phyloP scores from a whole-genome alignment of 73 alveolate species.

The Stentor roeselii region DNA sequence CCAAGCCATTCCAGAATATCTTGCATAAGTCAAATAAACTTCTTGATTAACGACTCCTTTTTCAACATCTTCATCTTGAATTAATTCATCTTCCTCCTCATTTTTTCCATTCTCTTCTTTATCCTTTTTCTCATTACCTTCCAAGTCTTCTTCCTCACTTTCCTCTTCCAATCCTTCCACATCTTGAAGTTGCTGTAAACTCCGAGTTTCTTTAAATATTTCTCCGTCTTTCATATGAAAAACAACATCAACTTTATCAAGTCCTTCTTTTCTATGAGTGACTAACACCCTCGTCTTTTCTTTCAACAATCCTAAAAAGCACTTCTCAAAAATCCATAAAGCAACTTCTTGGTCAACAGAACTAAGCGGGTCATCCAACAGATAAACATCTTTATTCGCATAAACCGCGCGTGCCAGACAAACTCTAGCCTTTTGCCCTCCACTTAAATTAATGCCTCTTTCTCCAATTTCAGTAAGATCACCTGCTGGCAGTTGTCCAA shows the following conservation, averaged over 20 bases:
- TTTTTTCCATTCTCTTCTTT: conserved; percentile 24
- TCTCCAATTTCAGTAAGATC: conserved; percentile 77
- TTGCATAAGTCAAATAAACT: background rate
- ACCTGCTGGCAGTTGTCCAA: conserved; percentile 58
- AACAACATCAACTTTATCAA: conserved; percentile 35
- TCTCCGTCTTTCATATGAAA: conserved; percentile 52
- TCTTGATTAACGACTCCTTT: conserved; percentile 34
- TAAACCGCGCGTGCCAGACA: conserved; percentile 81
- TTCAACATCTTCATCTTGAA: conserved; percentile 52
- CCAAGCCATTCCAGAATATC: conserved; percentile 23
- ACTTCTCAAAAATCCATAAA: conserved; percentile 55
- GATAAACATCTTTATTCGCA: conserved; percentile 64
- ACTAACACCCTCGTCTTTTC: conserved; percentile 66
- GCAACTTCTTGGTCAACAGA: conserved; percentile 77
- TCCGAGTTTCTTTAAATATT: conserved; percentile 43
- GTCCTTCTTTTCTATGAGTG: conserved; percentile 52
- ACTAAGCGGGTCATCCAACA: conserved; percentile 82
- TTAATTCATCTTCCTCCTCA: conserved; percentile 4
- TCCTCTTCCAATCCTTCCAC: background rate
- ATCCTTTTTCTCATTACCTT: background rate
- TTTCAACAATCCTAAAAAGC: conserved; percentile 53
- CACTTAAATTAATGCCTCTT: conserved; percentile 83
- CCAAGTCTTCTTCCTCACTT: background rate
- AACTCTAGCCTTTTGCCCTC: conserved; percentile 85
- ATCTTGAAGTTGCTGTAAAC: background rate